Conservation (phyloP, 371 early-diverging fungal species). For the Mortierella sp. region DNA sequence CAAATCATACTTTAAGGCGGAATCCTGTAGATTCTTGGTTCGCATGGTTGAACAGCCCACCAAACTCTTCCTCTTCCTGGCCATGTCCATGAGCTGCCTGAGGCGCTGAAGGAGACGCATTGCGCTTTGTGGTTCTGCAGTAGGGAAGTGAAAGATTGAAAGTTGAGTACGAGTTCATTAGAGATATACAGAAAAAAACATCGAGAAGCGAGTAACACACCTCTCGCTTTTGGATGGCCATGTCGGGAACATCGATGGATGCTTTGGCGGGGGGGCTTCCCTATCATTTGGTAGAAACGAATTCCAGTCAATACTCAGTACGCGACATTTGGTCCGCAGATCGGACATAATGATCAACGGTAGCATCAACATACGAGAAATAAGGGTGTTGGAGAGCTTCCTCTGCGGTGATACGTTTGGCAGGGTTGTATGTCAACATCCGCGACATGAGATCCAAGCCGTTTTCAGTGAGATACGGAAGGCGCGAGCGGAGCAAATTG, state of each 20-base stretch:
- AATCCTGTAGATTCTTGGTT: constrained; percentile 71
- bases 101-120: constrained; percentile 74
- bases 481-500: constrained; percentile 68
- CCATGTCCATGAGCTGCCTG: constrained; percentile 67
- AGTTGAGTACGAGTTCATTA: too few species aligned
- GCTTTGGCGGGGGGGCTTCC: constrained; percentile 90
- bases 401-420: constrained; percentile 85
- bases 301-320: not conserved
- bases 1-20: constrained; percentile 61
- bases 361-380: constrained; percentile 68
- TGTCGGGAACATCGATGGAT: constrained; percentile 94
- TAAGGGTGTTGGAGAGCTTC: constrained; percentile 87
- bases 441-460: constrained; percentile 84
- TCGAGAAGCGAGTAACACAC: constrained; percentile 24
- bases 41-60: constrained; percentile 64
- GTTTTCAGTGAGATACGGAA: constrained; percentile 78
- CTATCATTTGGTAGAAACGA: constrained; percentile 35
- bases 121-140: constrained; percentile 54
- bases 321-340: not conserved
- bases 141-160: not conserved
- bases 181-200: too few species aligned
- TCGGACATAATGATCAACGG: too few species aligned
- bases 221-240: constrained; percentile 88
- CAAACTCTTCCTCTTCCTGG: constrained; percentile 56
- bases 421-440: constrained; percentile 92